Percentiles rank a stretch among this genome's conserved stretches.
phyloP scores from a whole-genome alignment of 768 basidiomycete species.

The Peribolospora kevripleyi region DNA sequence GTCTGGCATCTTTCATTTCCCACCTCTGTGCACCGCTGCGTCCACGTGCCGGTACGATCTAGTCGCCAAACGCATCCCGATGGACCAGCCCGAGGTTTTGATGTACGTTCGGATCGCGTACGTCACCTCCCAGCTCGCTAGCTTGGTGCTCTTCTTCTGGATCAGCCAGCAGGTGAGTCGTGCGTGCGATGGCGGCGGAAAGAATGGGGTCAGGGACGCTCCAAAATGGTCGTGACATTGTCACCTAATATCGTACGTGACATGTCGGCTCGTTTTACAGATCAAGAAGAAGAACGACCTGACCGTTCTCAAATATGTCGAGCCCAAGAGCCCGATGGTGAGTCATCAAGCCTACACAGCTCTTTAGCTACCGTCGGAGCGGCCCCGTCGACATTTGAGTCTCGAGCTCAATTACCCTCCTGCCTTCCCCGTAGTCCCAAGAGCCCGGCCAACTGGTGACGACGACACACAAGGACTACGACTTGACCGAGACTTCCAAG shows the following conservation, averaged over 20 bases:
- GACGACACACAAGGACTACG: slow-evolving; percentile 86
- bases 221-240: not conserved
- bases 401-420: not conserved
- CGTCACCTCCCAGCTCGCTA: slow-evolving; percentile 42
- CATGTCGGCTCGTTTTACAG: slow-evolving; percentile 22
- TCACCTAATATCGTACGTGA: not conserved
- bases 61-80: slow-evolving; percentile 80
- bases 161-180: slow-evolving; percentile 41
- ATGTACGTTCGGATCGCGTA: slow-evolving; percentile 66
- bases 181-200: not conserved
- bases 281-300: slow-evolving; percentile 88
- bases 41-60: not conserved
- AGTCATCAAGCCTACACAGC: slow-evolving; percentile 7
- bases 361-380: not conserved
- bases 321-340: slow-evolving; percentile 51
- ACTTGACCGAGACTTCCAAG: slow-evolving; percentile 66
- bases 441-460: slow-evolving; percentile 51
- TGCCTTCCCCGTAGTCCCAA: slow-evolving; percentile 24
- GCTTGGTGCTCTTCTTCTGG: slow-evolving; percentile 56
- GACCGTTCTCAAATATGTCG: slow-evolving; percentile 88
- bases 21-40: not conserved
- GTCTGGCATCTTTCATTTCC: not conserved
- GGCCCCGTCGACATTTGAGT: not conserved
- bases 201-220: not conserved
- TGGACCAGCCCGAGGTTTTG: slow-evolving; percentile 64